Conservation (phyloP, 2,329 filamentous ascomycete species). For the Didymella keratinophila region DNA sequence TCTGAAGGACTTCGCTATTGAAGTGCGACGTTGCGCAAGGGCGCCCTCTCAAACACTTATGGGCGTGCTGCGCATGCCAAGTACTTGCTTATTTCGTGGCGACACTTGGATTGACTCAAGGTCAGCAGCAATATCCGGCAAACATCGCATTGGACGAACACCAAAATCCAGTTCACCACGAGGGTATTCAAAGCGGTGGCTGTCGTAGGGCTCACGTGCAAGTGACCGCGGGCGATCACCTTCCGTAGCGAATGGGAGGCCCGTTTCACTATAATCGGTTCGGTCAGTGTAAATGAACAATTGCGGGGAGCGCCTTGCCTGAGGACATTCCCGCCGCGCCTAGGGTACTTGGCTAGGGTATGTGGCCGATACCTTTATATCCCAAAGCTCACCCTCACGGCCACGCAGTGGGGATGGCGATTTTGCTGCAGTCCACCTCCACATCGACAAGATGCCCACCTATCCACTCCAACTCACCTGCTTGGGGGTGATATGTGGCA, state of each 20-base stretch:
- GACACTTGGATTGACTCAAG: constrained; percentile 2
- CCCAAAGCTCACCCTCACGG: constrained; percentile 11
- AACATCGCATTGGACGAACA: constrained; percentile 10
- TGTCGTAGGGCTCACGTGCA: constrained; percentile 14
- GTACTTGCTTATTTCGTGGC: constrained; percentile 13
- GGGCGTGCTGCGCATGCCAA: constrained; percentile 4
- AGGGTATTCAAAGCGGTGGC: constrained; percentile 6
- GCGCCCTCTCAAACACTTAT: constrained; percentile 10
- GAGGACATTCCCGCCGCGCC: constrained; percentile 12
- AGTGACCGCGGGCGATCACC: constrained; percentile 6
- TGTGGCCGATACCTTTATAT: constrained; percentile 19
- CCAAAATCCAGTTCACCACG: not conserved
- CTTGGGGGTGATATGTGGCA: constrained; percentile 48
- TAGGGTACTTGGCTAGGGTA: constrained; percentile 10
- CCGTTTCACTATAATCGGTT: constrained; percentile 19
- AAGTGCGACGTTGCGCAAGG: constrained; percentile 21
- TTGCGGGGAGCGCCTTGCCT: constrained; percentile 18
- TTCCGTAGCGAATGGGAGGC: constrained; percentile 14
- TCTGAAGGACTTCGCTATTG: not conserved
- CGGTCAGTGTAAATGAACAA: constrained; percentile 16
- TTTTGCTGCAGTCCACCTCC: constrained; percentile 19
- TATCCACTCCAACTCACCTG: constrained; percentile 51
- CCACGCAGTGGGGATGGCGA: constrained; percentile 20
- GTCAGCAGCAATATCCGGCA: constrained; percentile 10
- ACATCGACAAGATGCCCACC: constrained; percentile 46